Base-by-base conservation (phyloP, 2,329 filamentous ascomycete species). In the Chalara sp. region DNA sequence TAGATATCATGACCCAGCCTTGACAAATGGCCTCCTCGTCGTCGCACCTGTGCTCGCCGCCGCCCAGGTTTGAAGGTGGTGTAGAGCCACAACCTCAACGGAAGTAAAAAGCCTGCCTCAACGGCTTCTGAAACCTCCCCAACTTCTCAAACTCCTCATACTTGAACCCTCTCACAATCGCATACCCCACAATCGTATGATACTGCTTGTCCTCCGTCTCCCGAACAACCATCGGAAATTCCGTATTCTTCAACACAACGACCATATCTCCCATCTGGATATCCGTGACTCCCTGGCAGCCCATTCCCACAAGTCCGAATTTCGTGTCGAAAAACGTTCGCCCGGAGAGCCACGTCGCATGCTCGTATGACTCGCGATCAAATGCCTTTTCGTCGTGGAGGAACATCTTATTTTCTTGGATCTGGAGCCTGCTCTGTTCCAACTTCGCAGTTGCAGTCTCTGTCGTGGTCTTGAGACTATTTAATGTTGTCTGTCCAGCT, bases 231-330 rank as follows among this genome's bases (percentile, higher is more conserved):
- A 43, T 43, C 41, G 41, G 41, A 43, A 43, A 43, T 43, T 43
- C 41, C 41, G 41, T 43, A 43, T 43, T 43, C 41, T 43, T 43
- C 41, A 43, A 43, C 41, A 43, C 41, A 43, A 43, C 41, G 41
- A 43, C 41, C 41, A 43, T 43, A 43, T 43, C 41, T 43, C 41
- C 41, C 41, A 43, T 43, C 41, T 43, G 41, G 41, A 43, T 43
- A 43, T 43, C 41, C 41, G 41, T 43, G 41, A 43, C 41, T 43
- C 41, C 41, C 41, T 43, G 41, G 41, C 41, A 43, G 41, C 41
- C 41, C 41, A 43, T 43, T 21, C 41, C 41, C 41, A 43, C 41
- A 43, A 43, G 41, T 4, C 41, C 41, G 4, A 43, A 43, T 43
- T 43, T 43, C 41, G 41, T 43, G 41, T 43, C 41, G 41, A 43